Percentiles rank a stretch among this genome's conserved stretches.
Conservation (phyloP, 2,329 filamentous ascomycete genomes). For the Aureobasidium lini region DNA sequence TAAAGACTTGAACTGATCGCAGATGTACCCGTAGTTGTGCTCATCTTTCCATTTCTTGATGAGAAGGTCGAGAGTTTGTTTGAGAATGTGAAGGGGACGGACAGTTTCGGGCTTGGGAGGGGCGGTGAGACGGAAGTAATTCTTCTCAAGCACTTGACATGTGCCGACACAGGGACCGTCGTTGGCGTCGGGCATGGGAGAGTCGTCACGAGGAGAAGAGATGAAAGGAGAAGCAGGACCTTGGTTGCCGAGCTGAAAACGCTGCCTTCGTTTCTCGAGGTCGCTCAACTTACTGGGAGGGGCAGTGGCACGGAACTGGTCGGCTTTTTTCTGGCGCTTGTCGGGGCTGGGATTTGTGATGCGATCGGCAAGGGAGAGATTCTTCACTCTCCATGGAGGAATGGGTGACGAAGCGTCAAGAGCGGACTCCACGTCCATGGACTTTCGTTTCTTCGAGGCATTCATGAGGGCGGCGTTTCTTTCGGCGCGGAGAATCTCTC, state of each 20-base stretch:
- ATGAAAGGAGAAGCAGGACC: constrained; percentile 45
- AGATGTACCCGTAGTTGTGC: constrained; percentile 93
- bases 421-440: constrained; percentile 52
- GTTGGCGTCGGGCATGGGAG: constrained; percentile 38
- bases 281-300: constrained; percentile 79
- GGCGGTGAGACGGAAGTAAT: constrained; percentile 86
- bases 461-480: constrained; percentile 38
- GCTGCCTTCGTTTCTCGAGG: constrained; percentile 81
- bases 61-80: constrained; percentile 76
- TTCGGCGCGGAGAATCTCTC: constrained; percentile 70
- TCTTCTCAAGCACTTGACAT: constrained; percentile 79
- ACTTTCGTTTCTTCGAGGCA: constrained; percentile 69
- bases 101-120: constrained; percentile 84
- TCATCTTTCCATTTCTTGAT: constrained; percentile 94
- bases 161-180: constrained; percentile 74
- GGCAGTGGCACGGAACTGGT: constrained; percentile 32
- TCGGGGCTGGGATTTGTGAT: constrained; percentile 46
- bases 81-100: constrained; percentile 71
- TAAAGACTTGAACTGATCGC: constrained; percentile 98
- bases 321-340: constrained; percentile 35
- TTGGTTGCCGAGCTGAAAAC: constrained; percentile 58
- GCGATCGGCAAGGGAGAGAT: constrained; percentile 68
- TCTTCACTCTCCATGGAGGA: constrained; percentile 64
- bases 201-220: constrained; percentile 37
- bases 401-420: constrained; percentile 43